phyloP scores from a whole-genome alignment of 495 filamentous ascomycete genomes.

The Aspergillus homomorphus region DNA sequence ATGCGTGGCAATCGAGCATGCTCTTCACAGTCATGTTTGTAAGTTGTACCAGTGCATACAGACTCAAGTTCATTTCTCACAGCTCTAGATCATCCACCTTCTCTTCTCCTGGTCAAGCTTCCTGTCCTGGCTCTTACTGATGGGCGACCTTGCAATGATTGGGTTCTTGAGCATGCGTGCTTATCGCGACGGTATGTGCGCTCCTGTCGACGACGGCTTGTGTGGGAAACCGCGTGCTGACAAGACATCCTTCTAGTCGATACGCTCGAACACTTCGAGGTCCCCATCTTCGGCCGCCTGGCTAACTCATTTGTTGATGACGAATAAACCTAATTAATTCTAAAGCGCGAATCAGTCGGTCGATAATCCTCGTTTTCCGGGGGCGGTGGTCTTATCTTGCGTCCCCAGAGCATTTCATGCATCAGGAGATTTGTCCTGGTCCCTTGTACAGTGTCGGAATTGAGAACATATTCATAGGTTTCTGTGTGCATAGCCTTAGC shows the following conservation, averaged over 20 bases:
- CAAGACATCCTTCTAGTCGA: conserved; percentile 58
- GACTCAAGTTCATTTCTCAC: conserved; percentile 14
- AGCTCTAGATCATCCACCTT: conserved; percentile 64
- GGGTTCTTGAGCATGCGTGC: conserved; percentile 73
- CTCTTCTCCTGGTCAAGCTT: conserved; percentile 81
- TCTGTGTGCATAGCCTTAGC: not conserved
- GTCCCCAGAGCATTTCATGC: not conserved
- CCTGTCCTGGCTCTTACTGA: conserved; percentile 77
- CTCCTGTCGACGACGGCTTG: not conserved
- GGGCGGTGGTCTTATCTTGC: not conserved
- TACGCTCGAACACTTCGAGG: conserved; percentile 85
- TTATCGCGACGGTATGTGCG: conserved; percentile 69
- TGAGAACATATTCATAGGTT: not conserved
- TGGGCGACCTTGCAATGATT: conserved; percentile 72
- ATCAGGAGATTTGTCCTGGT: not conserved
- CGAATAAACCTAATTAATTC: conserved; percentile 62
- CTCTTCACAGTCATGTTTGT: conserved; percentile 84
- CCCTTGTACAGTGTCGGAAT: conserved; percentile 13
- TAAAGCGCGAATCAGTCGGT: no score
- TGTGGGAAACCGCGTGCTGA: not conserved
- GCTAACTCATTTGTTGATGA: conserved; percentile 91
- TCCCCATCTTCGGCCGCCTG: conserved; percentile 74
- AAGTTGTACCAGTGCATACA: conserved; percentile 23
- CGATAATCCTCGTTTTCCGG: no score
- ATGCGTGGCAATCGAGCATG: conserved; percentile 92